These are phyloP conservation scores for Pseudocercospora cruenta DNA, from an alignment of 2,329 filamentous ascomycete genomes.

Conservation along the genomic window DNA sequence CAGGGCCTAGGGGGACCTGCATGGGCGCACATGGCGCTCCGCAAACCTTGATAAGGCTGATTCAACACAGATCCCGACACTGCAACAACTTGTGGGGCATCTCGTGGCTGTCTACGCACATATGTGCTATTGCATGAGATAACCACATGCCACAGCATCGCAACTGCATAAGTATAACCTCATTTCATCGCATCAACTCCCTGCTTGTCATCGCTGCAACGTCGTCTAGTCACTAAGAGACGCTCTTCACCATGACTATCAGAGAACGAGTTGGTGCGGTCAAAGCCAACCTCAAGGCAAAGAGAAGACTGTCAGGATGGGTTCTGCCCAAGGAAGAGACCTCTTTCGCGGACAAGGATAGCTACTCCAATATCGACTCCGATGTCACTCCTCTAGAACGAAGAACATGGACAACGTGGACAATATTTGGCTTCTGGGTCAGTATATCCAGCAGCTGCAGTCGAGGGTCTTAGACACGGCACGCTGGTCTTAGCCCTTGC, in stretches of 20 bases:
- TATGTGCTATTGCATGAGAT: background rate
- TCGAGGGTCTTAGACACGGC: too few relatives aligned
- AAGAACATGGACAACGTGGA: slow-evolving; percentile 50
- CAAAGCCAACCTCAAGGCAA: slow-evolving; percentile 41
- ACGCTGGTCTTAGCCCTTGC: too few relatives aligned
- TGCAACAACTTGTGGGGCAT: slow-evolving; percentile 1
- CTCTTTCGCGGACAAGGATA: slow-evolving; percentile 46
- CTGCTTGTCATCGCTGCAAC: background rate
- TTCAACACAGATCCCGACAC: background rate
- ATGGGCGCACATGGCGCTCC: slow-evolving; percentile 3
- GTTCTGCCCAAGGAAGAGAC: slow-evolving; percentile 45
- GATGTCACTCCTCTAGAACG: slow-evolving; percentile 52
- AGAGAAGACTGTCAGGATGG: slow-evolving; percentile 45
- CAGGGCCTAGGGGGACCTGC: slow-evolving; percentile 5
- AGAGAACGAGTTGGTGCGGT: slow-evolving; percentile 35
- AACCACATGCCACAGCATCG: slow-evolving; percentile 3
- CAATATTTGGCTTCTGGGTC: slow-evolving; percentile 52
- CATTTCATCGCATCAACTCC: background rate
- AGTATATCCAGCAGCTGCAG: too few relatives aligned
- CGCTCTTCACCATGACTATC: slow-evolving; percentile 25
- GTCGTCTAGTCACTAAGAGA: background rate
- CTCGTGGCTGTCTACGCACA: slow-evolving; percentile 18
- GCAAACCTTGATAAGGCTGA: slow-evolving; percentile 21
- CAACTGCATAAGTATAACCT: slow-evolving; percentile 10
- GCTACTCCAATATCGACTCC: slow-evolving; percentile 48